A percentile compares a stretch with the other conserved stretches of the same genome.
These are phyloP conservation scores for Cordyceps sp. DNA, from an alignment of 2,329 filamentous ascomycete species.

Conservation along the genomic window DNA sequence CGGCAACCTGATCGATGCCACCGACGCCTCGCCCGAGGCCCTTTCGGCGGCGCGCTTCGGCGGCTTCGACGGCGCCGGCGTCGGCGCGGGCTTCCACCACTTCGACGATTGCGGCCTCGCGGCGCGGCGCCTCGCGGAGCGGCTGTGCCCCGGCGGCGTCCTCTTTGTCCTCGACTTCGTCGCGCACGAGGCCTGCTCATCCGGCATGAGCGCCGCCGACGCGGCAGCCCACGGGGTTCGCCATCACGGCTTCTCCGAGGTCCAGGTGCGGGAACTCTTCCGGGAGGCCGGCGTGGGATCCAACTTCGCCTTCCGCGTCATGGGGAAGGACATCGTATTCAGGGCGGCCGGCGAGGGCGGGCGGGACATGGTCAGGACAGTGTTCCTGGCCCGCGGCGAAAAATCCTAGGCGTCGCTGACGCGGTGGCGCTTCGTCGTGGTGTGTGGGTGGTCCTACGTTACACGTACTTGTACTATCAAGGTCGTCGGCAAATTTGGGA, in stretches of 20 bases:
- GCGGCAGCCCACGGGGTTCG: constrained; percentile 33
- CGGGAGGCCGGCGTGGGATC: constrained; percentile 39
- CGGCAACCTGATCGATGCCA: constrained; percentile 37
- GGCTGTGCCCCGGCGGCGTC: constrained; percentile 48
- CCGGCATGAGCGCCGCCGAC: constrained; percentile 6
- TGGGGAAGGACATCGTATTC: constrained; percentile 33
- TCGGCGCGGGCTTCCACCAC: constrained; percentile 50
- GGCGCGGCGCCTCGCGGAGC: constrained; percentile 38
- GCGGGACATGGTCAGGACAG: constrained; percentile 20
- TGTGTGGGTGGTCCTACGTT: too few relatives aligned
- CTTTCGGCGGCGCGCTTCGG: constrained; percentile 46
- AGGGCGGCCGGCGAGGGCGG: constrained; percentile 11
- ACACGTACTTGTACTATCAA: too few relatives aligned
- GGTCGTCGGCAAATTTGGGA: too few relatives aligned
- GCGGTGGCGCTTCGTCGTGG: too few relatives aligned
- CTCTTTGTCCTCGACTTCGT: constrained; percentile 54
- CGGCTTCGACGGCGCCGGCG: constrained; percentile 50
- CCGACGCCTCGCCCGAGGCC: constrained; percentile 29
- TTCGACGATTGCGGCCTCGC: constrained; percentile 47
- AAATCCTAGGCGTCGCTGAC: constrained; percentile 1
- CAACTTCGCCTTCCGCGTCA: constrained; percentile 38
- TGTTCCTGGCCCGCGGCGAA: constrained; percentile 15
- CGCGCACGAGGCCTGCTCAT: constrained; percentile 30
- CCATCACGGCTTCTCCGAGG: constrained; percentile 48
- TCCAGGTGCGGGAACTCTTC: constrained; percentile 43